Percentiles rank a stretch among this genome's conserved stretches.
Conservation (phyloP, 2,329 filamentous ascomycete species). For the Elsinoe arachidis region DNA sequence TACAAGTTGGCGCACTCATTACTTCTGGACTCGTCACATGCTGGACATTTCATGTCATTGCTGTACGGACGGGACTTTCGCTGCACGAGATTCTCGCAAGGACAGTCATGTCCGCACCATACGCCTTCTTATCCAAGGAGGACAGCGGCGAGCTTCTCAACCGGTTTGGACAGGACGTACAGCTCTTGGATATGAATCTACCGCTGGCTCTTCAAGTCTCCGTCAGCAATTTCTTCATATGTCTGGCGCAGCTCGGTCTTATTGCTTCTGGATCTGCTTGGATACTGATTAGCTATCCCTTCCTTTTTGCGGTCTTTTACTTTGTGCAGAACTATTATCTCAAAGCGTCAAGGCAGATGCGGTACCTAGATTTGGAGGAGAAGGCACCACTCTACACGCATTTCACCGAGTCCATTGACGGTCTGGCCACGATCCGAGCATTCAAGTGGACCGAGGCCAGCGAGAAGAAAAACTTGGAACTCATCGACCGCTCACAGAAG, state of each 20-base stretch:
- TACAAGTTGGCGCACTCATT: slow-evolving; percentile 20
- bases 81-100: slow-evolving; percentile 26
- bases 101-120: slow-evolving; percentile 14
- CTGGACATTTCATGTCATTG: not conserved
- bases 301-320: slow-evolving; percentile 31
- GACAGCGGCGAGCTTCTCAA: slow-evolving; percentile 37
- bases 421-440: slow-evolving; percentile 44
- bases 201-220: slow-evolving; percentile 12
- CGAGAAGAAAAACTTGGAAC: slow-evolving; percentile 29
- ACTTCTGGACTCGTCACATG: not conserved
- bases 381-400: slow-evolving; percentile 44
- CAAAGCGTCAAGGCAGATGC: slow-evolving; percentile 39
- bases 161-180: slow-evolving; percentile 40
- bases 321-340: slow-evolving; percentile 40
- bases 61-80: slow-evolving; percentile 18
- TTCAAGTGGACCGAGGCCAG: slow-evolving; percentile 40
- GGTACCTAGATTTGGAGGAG: slow-evolving; percentile 46
- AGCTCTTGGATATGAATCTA: slow-evolving; percentile 38
- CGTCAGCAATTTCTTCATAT: slow-evolving; percentile 3
- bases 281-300: slow-evolving; percentile 33
- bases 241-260: slow-evolving; percentile 19
- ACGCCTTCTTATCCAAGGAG: slow-evolving; percentile 34
- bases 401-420: slow-evolving; percentile 43
- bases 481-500: slow-evolving; percentile 35
- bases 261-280: slow-evolving; percentile 34